Base-by-base conservation (phyloP, 495 filamentous ascomycete species). In the Aspergillus affinis region DNA sequence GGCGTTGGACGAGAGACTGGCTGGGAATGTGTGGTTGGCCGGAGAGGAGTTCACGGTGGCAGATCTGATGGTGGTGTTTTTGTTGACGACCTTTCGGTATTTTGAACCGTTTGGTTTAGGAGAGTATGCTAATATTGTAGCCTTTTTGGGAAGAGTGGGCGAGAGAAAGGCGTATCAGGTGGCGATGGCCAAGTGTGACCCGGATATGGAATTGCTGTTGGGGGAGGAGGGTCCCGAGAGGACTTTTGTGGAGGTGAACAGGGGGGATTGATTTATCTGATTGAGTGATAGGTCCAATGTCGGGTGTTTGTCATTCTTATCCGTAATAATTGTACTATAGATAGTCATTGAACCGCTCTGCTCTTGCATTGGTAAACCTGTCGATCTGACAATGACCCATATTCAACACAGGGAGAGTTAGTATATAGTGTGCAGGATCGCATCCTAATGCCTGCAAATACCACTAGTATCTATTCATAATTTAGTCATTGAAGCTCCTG, bases 41-140 rank as follows among this genome's bases (percentile, higher is more conserved):
- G 85, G 84, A n/a, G 69, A 77, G 15, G 67, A 81, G 58, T 84
- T 88, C 59, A 85, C 80, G 1, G 81, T 73, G 7, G 84, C 84
- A 6, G 85, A 88, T 72, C 69, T 86, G 29, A 85, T 85, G 82
- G 69, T 61, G n/a, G 71, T 85, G 6, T 81, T 74, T 59, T 67
- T 69, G 48, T 64, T 86, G 45, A 82, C 82, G 15, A 84, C 79
- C 32, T 70, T 83, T 72, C 70, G 84, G 45, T 66, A 67, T 30
- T 85, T 79, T 60, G 45, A 56, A 1, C 71, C 71, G 48, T 71
- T 70, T 32, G 70, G 76, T 51, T 67, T 87, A 41, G 57, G 54
- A 2, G 56, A 52, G 8, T 84, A 81, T 65, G 58, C 58, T 29
- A 70, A 71, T 27, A 72, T 86, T 23, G 46, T 84, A 55, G 61